Percentiles rank a stretch among this genome's conserved stretches.
phyloP scores from a whole-genome alignment of 257 asterid genomes.

The Penstemon newberryi region DNA sequence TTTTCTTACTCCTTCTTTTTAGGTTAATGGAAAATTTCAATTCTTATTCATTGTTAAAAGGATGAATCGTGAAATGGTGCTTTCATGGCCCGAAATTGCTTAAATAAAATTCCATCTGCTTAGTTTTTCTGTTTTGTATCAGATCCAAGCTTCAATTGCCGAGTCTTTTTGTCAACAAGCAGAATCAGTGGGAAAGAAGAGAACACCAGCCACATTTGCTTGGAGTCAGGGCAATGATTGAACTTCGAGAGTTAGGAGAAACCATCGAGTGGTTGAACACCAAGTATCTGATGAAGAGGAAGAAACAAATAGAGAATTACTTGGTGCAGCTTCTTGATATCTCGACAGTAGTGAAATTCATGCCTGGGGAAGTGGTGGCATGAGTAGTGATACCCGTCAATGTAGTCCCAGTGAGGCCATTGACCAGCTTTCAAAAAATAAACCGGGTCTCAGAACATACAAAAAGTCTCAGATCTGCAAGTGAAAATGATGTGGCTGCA shows the following conservation, averaged over 20 bases:
- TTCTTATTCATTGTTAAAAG: neutral
- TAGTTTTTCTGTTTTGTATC: neutral
- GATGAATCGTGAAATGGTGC: neutral
- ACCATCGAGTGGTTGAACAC: no score
- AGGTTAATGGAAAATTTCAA: neutral
- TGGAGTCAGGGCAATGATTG: slow-evolving; percentile 32
- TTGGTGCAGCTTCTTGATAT: no score
- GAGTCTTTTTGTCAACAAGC: no score
- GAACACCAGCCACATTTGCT: no score
- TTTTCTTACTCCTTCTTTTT: neutral
- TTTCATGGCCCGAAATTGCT: no score
- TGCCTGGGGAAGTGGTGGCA: slow-evolving; percentile 80
- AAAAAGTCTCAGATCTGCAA: slow-evolving; percentile 38
- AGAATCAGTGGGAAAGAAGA: neutral
- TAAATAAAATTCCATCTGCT: no score
- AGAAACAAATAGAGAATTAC: slow-evolving; percentile 23
- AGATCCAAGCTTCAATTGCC: no score
- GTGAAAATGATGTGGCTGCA: slow-evolving; percentile 49
- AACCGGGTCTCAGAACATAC: slow-evolving; percentile 63
- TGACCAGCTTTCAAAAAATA: slow-evolving; percentile 51
- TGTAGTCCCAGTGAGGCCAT: slow-evolving; percentile 52
- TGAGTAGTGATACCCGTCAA: slow-evolving; percentile 42
- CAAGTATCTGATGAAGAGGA: no score
- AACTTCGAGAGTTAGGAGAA: slow-evolving; percentile 58
- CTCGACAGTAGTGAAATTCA: slow-evolving; percentile 56